Conservation (phyloP, 306 rosid species). For the Luffa aegyptiaca region DNA sequence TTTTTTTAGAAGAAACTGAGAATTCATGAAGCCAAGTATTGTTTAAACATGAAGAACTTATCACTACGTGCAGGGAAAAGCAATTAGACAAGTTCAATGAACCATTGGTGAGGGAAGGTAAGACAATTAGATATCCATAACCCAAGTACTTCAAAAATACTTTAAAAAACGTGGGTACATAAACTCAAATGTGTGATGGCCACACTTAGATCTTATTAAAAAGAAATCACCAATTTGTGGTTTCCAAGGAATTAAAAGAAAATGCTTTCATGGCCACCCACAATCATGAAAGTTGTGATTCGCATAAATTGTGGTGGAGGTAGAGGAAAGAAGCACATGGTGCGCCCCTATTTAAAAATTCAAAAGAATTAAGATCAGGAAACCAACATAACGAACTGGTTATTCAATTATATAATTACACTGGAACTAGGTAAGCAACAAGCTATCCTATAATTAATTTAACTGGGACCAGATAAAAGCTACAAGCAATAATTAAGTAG, state of each 20-base stretch:
- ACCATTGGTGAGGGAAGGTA: neutral
- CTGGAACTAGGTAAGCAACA: neutral
- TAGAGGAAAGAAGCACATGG: neutral
- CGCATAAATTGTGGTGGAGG: neutral
- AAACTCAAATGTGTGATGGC: neutral
- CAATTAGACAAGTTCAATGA: neutral
- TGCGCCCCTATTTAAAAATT: neutral
- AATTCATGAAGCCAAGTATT: neutral
- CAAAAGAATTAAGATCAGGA: neutral
- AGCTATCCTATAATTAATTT: neutral
- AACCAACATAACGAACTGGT: neutral
- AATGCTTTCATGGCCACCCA: neutral
- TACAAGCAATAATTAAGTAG: neutral
- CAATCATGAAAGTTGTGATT: neutral
- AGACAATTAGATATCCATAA: neutral
- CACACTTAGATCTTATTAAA: neutral
- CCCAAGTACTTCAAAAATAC: neutral
- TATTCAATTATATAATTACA: neutral
- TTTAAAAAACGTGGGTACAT: neutral
- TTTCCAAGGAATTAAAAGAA: neutral
- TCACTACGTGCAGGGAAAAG: neutral
- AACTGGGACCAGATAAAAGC: neutral
- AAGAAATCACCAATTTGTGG: neutral
- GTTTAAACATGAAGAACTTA: neutral
- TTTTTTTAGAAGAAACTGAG: too few relatives aligned